Evolutionary conservation across 208 protist genomes (phyloP), one percentile per base, ranked within the genome.

Genomic region (Acanthamoeba divionensis): DNA sequence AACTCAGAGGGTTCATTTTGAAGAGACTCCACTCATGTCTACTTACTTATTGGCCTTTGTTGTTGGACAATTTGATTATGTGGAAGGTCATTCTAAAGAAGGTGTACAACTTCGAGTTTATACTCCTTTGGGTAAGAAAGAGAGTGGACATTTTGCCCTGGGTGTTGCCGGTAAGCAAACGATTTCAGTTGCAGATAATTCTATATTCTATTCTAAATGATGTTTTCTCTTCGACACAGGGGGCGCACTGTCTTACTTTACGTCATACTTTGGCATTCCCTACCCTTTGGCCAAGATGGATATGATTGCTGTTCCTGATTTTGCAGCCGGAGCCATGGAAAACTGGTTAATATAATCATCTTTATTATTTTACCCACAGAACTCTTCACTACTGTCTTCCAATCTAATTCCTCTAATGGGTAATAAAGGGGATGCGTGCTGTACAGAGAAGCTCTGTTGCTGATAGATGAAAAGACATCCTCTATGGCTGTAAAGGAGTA

Each of bases 311-410:
- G 94, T 99, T 63, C 96, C 97, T 4, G 48, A 89, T 66, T 95
- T 95, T 44, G 50, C 91, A 18, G 67, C 89, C 13, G 98, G 98
- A 24, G 98, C 98, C 31, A 99, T 99, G 98, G 98, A 99, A 91
- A 99, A 99, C 94, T 99, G 97, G 97, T 86, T 24, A 2, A 0
- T 6, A 38, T 3, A 5, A 13, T 21, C 18, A 48, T 0, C 26
- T 36, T 5, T 15, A 67, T 15, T 67, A n/a, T n/a, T 15, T n/a
- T n/a, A n/a, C 36, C 10, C 18, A 38, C 60, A 31, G 60, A n/a
- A 38, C 15, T 31, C 18, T 8, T 8, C 60, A 38, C 18, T 7
- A 10, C 67, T 41, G 5, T 77, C 67, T 77, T 44, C 52, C 67
- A n/a, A 13, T 6, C n/a, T 26, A 31, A 13, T n/a, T 45, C 31